Conservation (phyloP, 139 green algal species). For the Spirogloea muscicola region DNA sequence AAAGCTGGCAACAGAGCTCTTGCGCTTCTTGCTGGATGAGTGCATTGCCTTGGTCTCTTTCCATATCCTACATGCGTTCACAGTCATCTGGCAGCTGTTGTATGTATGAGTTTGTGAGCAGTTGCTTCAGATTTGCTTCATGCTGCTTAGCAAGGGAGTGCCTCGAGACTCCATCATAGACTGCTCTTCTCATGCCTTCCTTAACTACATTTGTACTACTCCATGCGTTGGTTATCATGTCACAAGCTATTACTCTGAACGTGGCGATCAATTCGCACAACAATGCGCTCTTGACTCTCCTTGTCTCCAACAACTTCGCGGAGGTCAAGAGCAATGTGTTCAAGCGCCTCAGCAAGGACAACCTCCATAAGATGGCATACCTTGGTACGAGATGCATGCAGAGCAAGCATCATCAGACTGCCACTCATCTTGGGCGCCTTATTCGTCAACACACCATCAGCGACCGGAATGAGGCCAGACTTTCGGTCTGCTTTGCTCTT, state of each 20-base stretch:
- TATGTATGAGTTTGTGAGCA: too few relatives aligned
- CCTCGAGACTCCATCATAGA: too few relatives aligned
- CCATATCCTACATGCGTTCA: conserved; percentile 34
- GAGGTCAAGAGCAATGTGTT: conserved; percentile 62
- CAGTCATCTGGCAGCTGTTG: too few relatives aligned
- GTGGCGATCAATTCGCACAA: conserved; percentile 57
- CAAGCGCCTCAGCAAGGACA: conserved; percentile 54
- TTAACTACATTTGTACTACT: too few relatives aligned
- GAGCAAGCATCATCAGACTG: too few relatives aligned
- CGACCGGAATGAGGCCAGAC: too few relatives aligned
- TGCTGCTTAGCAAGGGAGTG: too few relatives aligned
- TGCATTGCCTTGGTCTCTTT: conserved; percentile 28
- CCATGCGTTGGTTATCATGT: conserved; percentile 49
- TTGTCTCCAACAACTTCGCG: conserved; percentile 60
- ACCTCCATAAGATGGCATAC: conserved; percentile 48
- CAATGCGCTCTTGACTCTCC: conserved; percentile 52
- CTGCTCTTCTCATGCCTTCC: too few relatives aligned
- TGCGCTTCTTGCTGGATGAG: conserved; percentile 44
- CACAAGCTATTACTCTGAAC: conserved; percentile 56
- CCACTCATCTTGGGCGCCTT: too few relatives aligned
- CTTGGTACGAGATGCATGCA: conserved; percentile 42
- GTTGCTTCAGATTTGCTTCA: too few relatives aligned
- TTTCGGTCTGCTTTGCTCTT: too few relatives aligned
- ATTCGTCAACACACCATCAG: too few relatives aligned
- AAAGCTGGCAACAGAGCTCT: neutral